Evolutionary conservation across 176 grass and related monocot species (phyloP), one percentile per base, ranked within the genome.

Genomic region (Lolium multiflorum): DNA sequence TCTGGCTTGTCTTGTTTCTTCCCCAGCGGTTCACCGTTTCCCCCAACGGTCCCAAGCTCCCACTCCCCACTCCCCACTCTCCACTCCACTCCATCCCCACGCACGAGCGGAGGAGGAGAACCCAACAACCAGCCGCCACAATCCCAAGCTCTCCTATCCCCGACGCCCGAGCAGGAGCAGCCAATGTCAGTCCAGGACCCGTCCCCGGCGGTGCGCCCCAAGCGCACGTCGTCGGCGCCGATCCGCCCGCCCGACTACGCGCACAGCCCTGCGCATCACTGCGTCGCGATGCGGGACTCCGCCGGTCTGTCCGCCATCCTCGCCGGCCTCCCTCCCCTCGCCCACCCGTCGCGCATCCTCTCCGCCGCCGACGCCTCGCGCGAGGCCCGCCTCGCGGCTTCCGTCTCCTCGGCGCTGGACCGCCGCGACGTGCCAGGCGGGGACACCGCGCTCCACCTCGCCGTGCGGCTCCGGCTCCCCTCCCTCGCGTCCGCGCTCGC

Each of bases 381-480:
- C 13, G 87, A 95, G 90, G 85, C 85, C 70, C 88, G 85, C n/a
- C 91, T 93, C 20, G 83, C 91, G 11, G 80, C 85, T 0, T 79
- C 87, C 18, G 90, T 98, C 11, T 69, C 92, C 13, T 88, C 84
- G 0, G 83, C 89, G 4, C 81, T 98, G 24, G 96, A 96, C 84
- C 90, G 93, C 58, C 91, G 96, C 17, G 96, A 98, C 58, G 96
- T 98, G 0, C 91, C 92, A 0, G 90, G 86, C 0, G 85, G 92
- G 3, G 96, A 98, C 68, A 98, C 93, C 2, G 77, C 96, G 15
- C 90, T 98, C 43, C 96, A 98, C 86, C 88, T 98, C 78, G 90
- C 96, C 0, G 91, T 95, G 35, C 91, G 93, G 9, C 93, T 98
- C 10, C 71, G 89, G 16, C 91, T 92, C 15, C 55, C 89, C 0